phyloP scores from a whole-genome alignment of 768 basidiomycete genomes.

The Suillus tomentosus region DNA sequence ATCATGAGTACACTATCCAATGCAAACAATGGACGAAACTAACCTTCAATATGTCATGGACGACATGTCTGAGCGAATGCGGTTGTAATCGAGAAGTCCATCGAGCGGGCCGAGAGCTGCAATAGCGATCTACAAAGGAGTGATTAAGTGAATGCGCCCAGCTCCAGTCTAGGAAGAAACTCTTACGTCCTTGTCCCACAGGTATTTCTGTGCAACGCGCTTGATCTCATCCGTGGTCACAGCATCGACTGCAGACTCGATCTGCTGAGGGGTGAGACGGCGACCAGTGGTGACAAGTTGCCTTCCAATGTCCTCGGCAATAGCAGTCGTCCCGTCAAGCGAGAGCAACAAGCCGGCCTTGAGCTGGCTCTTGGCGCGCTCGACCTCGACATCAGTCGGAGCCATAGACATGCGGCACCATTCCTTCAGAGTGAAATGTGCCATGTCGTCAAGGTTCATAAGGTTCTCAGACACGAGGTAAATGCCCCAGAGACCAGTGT shows the following conservation, averaged over 20 bases:
- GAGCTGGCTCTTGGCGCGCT: conserved; percentile 97
- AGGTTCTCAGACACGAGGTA: conserved; percentile 96
- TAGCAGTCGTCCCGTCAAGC: conserved; percentile 93
- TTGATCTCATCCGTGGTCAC: conserved; percentile 89
- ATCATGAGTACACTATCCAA: neutral
- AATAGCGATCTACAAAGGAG: conserved; percentile 63
- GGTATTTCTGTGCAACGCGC: conserved; percentile 92
- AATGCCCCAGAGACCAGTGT: conserved; percentile 99
- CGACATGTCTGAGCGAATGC: conserved; percentile 81
- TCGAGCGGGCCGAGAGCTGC: conserved; percentile 91
- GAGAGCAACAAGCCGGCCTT: conserved; percentile 91
- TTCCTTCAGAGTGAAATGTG: conserved; percentile 93
- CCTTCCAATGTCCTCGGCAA: conserved; percentile 98
- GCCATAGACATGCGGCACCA: conserved; percentile 94
- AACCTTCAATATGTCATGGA: conserved; percentile 65
- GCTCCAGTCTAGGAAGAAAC: conserved; percentile 8
- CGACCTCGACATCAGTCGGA: conserved; percentile 84
- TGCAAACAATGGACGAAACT: neutral
- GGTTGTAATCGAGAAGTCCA: conserved; percentile 93
- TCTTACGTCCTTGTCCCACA: conserved; percentile 94
- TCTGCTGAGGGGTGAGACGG: conserved; percentile 89
- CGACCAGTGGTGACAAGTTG: conserved; percentile 94
- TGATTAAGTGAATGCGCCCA: conserved; percentile 12
- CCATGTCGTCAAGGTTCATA: conserved; percentile 88
- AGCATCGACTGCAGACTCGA: conserved; percentile 89